Evolutionary conservation across 257 asterid genomes (phyloP).

Genomic region (Solanum bulbocastanum): DNA sequence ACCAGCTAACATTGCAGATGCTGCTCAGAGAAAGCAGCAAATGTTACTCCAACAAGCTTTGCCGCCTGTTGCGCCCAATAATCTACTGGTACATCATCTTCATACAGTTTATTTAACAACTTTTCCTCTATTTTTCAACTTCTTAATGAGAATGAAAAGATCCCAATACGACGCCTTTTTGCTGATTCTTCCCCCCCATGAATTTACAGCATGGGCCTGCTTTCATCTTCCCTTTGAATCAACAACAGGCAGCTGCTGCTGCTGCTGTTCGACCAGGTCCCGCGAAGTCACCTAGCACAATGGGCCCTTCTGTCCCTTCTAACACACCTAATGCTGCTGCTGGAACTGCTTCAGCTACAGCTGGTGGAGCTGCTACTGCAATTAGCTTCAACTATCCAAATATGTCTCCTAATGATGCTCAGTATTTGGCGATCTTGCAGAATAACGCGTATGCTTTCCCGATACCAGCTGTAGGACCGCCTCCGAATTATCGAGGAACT

Average conservation of each 20-base stretch:
- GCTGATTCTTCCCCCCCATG: neutral
- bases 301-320: constrained; percentile 18
- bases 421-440: constrained; percentile 74
- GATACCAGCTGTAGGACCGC: constrained; percentile 59
- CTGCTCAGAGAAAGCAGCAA: constrained; percentile 71
- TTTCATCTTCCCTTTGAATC: constrained; percentile 78
- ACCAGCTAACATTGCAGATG: constrained; percentile 29
- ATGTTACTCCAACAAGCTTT: constrained; percentile 70
- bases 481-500: constrained; percentile 64
- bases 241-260: constrained; percentile 67
- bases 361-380: constrained; percentile 34
- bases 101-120: neutral
- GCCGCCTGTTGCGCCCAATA: constrained; percentile 70
- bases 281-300: constrained; percentile 13
- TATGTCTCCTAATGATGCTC: constrained; percentile 65
- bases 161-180: neutral
- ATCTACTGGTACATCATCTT: constrained; percentile 43
- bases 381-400: constrained; percentile 81
- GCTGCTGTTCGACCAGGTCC: constrained; percentile 34
- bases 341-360: constrained; percentile 15
- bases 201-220: constrained; percentile 59
- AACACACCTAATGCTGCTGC: constrained; percentile 25
- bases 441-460: constrained; percentile 74
- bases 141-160: neutral
- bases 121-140: neutral